Conservation (phyloP, 768 basidiomycete genomes). For the Chalciporus piperatus region DNA sequence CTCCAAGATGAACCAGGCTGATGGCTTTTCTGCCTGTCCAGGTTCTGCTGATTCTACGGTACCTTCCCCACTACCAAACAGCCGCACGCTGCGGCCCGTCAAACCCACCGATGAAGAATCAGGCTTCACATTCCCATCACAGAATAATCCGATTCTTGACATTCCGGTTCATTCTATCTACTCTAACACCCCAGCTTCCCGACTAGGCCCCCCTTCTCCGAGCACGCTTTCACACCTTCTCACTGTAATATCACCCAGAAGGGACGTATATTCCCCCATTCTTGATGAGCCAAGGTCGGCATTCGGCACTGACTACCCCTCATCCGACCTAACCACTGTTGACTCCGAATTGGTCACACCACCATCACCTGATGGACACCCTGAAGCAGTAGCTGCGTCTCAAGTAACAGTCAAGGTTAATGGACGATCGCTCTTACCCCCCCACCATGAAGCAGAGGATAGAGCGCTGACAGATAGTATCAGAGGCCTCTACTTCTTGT, state of each 20-base stretch:
- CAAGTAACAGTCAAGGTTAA: conserved; percentile 14
- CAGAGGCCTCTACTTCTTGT: conserved; percentile 55
- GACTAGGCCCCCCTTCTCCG: conserved; percentile 26
- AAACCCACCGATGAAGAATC: conserved; percentile 5
- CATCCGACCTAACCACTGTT: conserved; percentile 12
- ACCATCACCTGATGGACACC: conserved; percentile 7
- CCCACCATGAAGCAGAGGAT: conserved; percentile 24
- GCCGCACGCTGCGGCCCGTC: conserved; percentile 24
- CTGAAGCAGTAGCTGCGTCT: conserved; percentile 14
- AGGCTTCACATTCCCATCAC: conserved; percentile 2
- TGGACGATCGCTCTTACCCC: conserved; percentile 4
- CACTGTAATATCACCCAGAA: conserved; percentile 22
- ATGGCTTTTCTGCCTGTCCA: conserved; percentile 25
- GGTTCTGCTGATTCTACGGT: conserved; percentile 72
- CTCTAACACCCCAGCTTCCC: conserved; percentile 8
- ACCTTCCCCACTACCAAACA: conserved; percentile 45
- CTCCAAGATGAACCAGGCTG: conserved; percentile 3
- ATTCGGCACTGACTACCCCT: conserved; percentile 8
- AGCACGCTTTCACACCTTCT: conserved; percentile 26
- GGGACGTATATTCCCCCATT: conserved; percentile 12
- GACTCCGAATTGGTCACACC: conserved; percentile 29
- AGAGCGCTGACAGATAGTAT: conserved; percentile 51
- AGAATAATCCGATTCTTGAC: conserved; percentile 8
- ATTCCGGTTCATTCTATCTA: conserved; percentile 19
- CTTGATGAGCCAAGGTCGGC: conserved; percentile 11